Evolutionary conservation across 129 eudicot genomes (phyloP).

Genomic region (Helichrysum umbraculigerum): DNA sequence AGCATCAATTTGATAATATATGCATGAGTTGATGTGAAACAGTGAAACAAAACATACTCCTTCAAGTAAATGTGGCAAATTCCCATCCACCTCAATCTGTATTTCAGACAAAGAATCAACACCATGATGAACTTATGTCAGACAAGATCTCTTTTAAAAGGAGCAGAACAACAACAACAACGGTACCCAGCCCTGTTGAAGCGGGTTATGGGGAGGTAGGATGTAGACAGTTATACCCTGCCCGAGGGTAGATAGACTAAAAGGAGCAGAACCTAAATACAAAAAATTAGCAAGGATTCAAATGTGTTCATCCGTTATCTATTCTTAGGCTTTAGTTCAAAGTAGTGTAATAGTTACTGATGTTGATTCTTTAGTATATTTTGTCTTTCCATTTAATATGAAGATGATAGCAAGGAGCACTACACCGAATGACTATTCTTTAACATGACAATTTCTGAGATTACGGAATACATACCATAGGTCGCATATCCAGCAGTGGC

Average conservation of each 20-base stretch:
- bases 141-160: background rate
- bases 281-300: constrained; percentile 17
- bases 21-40: background rate
- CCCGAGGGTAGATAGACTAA: too few relatives aligned
- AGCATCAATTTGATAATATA: background rate
- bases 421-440: constrained; percentile 3
- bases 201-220: too few relatives aligned
- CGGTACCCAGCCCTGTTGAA: too few relatives aligned
- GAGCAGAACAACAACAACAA: background rate
- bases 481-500: constrained; percentile 79
- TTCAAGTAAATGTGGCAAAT: background rate
- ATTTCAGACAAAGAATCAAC: constrained; percentile 15
- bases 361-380: background rate
- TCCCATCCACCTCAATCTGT: background rate
- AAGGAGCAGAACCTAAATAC: constrained; percentile 12
- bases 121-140: constrained; percentile 9
- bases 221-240: too few relatives aligned
- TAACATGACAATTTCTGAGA: constrained; percentile 7
- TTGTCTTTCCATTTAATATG: constrained; percentile 13
- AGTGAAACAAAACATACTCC: background rate
- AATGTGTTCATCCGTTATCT: constrained; percentile 11
- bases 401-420: background rate
- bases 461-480: constrained; percentile 48
- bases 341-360: background rate
- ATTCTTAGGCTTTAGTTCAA: background rate